phyloP scores from a whole-genome alignment of 164 flowering plant genomes.

The Vitis rupestris region DNA sequence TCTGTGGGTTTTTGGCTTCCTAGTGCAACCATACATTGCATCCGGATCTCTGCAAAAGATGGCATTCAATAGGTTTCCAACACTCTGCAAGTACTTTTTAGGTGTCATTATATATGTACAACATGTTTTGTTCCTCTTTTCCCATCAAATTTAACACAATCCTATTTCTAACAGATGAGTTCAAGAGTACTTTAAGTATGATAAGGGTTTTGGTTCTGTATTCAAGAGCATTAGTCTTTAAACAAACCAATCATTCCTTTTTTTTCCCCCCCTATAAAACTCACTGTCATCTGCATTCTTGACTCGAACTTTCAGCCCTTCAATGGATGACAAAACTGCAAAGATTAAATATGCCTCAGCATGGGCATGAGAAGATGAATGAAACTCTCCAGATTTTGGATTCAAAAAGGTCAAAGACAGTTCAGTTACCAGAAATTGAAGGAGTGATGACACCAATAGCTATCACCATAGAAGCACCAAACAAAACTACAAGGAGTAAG shows the following conservation, averaged over 20 bases:
- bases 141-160: not conserved
- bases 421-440: slow-evolving; percentile 58
- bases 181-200: not conserved
- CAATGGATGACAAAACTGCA: slow-evolving; percentile 67
- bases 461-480: slow-evolving; percentile 61
- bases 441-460: slow-evolving; percentile 61
- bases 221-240: not conserved
- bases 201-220: not conserved
- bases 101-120: not conserved
- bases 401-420: not conserved
- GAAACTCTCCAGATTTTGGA: not conserved
- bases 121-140: not conserved
- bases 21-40: too few species aligned
- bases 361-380: not conserved
- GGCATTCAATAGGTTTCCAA: too few species aligned
- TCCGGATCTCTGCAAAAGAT: too few species aligned
- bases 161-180: not conserved
- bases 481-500: slow-evolving; percentile 55
- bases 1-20: too few species aligned
- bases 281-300: slow-evolving; percentile 36
- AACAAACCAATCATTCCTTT: too few species aligned
- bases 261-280: slow-evolving; percentile 5
- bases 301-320: slow-evolving; percentile 45
- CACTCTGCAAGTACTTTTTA: too few species aligned
- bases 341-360: slow-evolving; percentile 9